Evolutionary conservation across 2,329 filamentous ascomycete genomes (phyloP), one percentile per base, ranked within the genome.

Genomic region (Ophiocordyceps polyrhachis-furcata): DNA sequence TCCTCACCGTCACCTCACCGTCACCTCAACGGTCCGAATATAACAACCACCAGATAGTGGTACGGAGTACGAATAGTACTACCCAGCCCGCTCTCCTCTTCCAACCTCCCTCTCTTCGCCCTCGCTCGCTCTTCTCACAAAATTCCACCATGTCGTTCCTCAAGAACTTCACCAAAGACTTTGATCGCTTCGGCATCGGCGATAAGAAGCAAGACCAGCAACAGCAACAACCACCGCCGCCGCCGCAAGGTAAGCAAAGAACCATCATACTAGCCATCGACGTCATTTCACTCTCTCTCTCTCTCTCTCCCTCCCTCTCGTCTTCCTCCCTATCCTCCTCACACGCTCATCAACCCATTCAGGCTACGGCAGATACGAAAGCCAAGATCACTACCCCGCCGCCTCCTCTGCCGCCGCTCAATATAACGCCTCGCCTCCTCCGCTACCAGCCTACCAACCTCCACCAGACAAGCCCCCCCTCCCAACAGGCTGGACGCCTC

Each of bases 401-500:
- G 21, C 21, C 23, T 45, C 46, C 17, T 47, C 47, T 43, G 47
- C 51, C 8, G 43, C 46, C 3, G 40, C 40, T 41, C 52, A 51
- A 23, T 52, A 51, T 41, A 25, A 49, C 17, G 49, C 47, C 9
- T 46, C 52, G 42, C 50, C 50, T 40, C 54, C 43, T 37, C 54
- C 43, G 38, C 49, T 40, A 20, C 60, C 58, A 13, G 45, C 44
- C 11, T 63, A 62, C 45, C 55, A 60, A 41, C 60, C 60, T 25
- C 60, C 61, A 8, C 54, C 56, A 17, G 58, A 60, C 49, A 58
- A 57, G 47, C 70, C 77, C 21, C 63, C 71, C 48, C 63, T 80
- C 50, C 68, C 78, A 21, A 55, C 66, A 43, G 78, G 78, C 51
- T 83, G 79, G 78, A 62, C 65, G 25, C 65, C 75, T 21, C 71